phyloP scores from a whole-genome alignment of 306 rosid genomes.

The Begonia peltatifolia region DNA sequence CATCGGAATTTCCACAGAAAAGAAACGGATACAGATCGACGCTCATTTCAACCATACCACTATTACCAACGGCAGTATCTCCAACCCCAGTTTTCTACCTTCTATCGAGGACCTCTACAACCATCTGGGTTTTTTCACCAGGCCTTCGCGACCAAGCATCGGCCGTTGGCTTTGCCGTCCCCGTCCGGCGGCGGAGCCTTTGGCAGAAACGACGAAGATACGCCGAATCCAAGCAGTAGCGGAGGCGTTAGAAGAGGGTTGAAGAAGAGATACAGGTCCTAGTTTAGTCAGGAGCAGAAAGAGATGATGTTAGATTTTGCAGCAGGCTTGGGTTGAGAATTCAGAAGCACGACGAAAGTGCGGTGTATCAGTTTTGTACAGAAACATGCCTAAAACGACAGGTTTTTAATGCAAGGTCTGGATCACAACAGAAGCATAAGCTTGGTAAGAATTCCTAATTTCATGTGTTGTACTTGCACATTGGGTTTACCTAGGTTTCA shows the following conservation, averaged over 20 bases:
- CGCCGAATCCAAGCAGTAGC: constrained; percentile 66
- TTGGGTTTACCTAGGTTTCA: no score
- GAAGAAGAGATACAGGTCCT: constrained; percentile 58
- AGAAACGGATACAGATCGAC: constrained; percentile 25
- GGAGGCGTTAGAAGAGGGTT: constrained; percentile 22
- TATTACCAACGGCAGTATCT: constrained; percentile 11
- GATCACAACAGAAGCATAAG: constrained; percentile 84
- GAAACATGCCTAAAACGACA: constrained; percentile 38
- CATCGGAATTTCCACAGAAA: constrained; percentile 88
- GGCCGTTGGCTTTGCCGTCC: constrained; percentile 39
- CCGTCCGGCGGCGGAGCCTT: constrained; percentile 22
- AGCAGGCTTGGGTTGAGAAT: constrained; percentile 62
- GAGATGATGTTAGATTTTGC: constrained; percentile 76
- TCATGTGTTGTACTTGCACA: no score
- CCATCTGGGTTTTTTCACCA: constrained; percentile 41
- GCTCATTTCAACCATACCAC: constrained; percentile 10
- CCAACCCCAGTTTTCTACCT: constrained; percentile 11
- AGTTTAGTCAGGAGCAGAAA: constrained; percentile 64
- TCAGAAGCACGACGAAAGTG: constrained; percentile 71
- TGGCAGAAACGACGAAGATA: constrained; percentile 45
- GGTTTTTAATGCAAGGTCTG: constrained; percentile 56
- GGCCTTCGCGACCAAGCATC: constrained; percentile 22
- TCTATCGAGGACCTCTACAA: constrained; percentile 28
- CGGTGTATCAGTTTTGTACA: constrained; percentile 49
- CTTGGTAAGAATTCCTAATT: constrained; percentile 72